These are phyloP conservation scores for Candida cerambycidarum DNA, from an alignment of 805 yeast genomes.

Conservation along the genomic window DNA sequence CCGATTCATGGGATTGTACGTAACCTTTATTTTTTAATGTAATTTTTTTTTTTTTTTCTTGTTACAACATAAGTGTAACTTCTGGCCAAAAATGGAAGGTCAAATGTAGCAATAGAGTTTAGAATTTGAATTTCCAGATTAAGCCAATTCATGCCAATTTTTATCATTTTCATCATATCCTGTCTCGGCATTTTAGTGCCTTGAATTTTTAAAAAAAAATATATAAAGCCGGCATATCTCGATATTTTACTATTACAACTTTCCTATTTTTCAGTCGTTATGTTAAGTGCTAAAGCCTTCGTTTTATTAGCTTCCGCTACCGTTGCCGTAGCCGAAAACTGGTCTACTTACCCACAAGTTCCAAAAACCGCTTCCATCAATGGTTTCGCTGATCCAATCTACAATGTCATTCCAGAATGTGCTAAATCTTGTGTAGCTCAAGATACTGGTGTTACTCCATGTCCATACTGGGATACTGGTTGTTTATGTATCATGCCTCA, in stretches of 20 bases:
- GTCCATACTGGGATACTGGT: conserved; percentile 49
- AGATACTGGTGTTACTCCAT: conserved; percentile 37
- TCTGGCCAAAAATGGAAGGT: no score
- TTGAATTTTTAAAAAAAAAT: no score
- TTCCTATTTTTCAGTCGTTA: conserved; percentile 13
- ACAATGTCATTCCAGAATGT: conserved; percentile 34
- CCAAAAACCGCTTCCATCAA: conserved; percentile 41
- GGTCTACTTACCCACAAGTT: conserved; percentile 32
- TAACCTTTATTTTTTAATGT: not conserved
- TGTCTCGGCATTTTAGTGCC: no score
- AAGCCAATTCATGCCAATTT: no score
- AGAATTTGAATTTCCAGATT: no score
- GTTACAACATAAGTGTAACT: not conserved
- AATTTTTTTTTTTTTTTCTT: not conserved
- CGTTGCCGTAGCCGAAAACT: conserved; percentile 16
- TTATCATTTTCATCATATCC: no score
- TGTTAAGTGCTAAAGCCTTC: conserved; percentile 14
- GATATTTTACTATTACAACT: no score
- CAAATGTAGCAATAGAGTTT: no score
- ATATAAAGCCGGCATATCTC: no score
- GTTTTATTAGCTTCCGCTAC: conserved; percentile 18
- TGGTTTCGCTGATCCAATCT: conserved; percentile 42
- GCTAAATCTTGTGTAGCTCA: conserved; percentile 34
- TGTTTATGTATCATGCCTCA: conserved; percentile 43
- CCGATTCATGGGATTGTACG: conserved; percentile 3